A percentile compares a stretch with the other conserved stretches of the same genome.
Evolutionary conservation across 2,329 filamentous ascomycete species (phyloP).

Genomic region (Fusarium chlamydosporum): DNA sequence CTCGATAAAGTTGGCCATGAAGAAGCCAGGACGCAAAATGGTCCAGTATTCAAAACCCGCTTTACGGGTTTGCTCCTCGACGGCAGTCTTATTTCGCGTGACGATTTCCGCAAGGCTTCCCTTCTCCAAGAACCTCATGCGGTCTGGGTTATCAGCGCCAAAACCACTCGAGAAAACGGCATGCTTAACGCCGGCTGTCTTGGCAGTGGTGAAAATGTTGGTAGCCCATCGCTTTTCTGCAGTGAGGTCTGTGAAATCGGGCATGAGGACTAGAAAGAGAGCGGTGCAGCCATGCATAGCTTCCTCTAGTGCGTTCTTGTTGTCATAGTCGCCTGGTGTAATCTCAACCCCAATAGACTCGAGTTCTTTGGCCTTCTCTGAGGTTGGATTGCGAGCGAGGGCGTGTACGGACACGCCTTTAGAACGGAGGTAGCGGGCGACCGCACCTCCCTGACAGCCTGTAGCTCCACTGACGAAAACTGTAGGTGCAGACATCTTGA

Average conservation of each 20-base stretch:
- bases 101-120: slow-evolving; percentile 50
- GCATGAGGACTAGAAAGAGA: slow-evolving; percentile 55
- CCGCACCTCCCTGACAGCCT: slow-evolving; percentile 57
- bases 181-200: slow-evolving; percentile 56
- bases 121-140: slow-evolving; percentile 49
- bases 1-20: slow-evolving; percentile 65
- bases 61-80: slow-evolving; percentile 58
- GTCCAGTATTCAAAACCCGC: slow-evolving; percentile 62
- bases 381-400: slow-evolving; percentile 52
- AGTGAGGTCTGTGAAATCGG: slow-evolving; percentile 52
- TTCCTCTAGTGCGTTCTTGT: slow-evolving; percentile 50
- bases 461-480: slow-evolving; percentile 60
- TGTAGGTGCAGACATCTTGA: slow-evolving; percentile 52
- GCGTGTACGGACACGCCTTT: slow-evolving; percentile 54
- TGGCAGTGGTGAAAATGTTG: slow-evolving; percentile 56
- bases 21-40: slow-evolving; percentile 64
- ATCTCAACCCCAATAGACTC: slow-evolving; percentile 54
- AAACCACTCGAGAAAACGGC: slow-evolving; percentile 57
- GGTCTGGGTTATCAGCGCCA: slow-evolving; percentile 50
- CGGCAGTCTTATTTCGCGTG: slow-evolving; percentile 57
- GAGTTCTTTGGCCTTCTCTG: slow-evolving; percentile 52
- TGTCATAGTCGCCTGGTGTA: slow-evolving; percentile 54
- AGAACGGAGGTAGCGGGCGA: slow-evolving; percentile 55
- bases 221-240: slow-evolving; percentile 52
- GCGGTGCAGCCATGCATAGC: slow-evolving; percentile 52